Evolutionary conservation across 2,329 filamentous ascomycete species (phyloP), one percentile per base, ranked within the genome.

Genomic region (Dothidotthia symphoricarpi): DNA sequence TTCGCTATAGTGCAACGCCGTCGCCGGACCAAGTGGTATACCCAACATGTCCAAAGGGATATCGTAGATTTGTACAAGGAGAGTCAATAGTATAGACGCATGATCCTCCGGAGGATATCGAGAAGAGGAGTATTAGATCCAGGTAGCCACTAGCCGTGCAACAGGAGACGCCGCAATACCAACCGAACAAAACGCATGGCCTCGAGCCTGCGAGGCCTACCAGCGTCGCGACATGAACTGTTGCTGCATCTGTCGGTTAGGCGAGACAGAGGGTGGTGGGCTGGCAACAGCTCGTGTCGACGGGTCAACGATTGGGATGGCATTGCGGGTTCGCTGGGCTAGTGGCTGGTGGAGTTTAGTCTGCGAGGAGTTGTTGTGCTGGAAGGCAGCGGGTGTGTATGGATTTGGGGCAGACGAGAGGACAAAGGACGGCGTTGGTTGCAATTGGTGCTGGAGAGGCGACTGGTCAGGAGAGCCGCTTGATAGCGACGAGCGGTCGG

Each of bases 271-370:
- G 47, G 84, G 84, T 16, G 91, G 88, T 53, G 91, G 91, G 73
- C 88, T 95, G 39, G 88, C 83, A 75, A 96, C 85, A 61, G 89
- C 82, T 62, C 93, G 89, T 40, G 91, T 96, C 55, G 81, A 86
- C 37, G 93, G 93, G 76, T 98, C 95, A 70, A 97, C 88, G 67
- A 98, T 98, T 43, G 91, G 91, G 54, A 97, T 97, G 61, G 93
- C 88, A 69, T 96, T 97, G 69, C 89, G 88, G 41, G 85, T 82
- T 55, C 93, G 87, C 49, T 90, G 88, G 46, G 90, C 88, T 46
- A 90, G 78, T 45, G 90, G 88, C 75, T 96, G 91, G 71, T 95
- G 88, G 47, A 94, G 76, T 74, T 95, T 96, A 57, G 91, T 75
- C 69, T 81, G 47, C 72, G 84, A 64, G 28, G 67, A 58, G 49